Evolutionary conservation across 164 flowering plant species (phyloP).

Genomic region (Piper longum): DNA sequence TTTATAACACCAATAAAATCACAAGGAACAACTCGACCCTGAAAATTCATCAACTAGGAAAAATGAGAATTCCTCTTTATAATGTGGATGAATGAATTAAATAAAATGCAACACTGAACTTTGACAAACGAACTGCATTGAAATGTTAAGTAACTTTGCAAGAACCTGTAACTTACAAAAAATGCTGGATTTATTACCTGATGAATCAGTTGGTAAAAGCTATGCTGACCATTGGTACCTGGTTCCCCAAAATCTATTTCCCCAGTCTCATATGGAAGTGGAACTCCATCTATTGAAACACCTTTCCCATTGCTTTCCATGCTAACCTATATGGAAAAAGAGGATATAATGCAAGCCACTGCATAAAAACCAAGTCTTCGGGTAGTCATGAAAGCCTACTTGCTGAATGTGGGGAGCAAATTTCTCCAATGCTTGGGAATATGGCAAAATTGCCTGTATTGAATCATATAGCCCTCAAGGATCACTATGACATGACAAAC

Average conservation of each 20-base stretch:
- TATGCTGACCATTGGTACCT: slow-evolving; percentile 98
- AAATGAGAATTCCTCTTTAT: too few relatives aligned
- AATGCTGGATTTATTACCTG: slow-evolving; percentile 36
- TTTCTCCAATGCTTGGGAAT: slow-evolving; percentile 87
- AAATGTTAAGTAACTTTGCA: not conserved
- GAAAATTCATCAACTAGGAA: slow-evolving; percentile 10
- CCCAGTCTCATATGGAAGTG: slow-evolving; percentile 84
- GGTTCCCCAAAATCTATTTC: slow-evolving; percentile 99
- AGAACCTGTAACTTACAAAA: not conserved
- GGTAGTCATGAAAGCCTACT: slow-evolving; percentile 22
- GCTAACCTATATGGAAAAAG: slow-evolving; percentile 53
- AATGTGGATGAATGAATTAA: too few relatives aligned
- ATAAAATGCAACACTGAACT: not conserved
- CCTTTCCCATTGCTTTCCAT: slow-evolving; percentile 99
- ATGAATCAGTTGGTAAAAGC: slow-evolving; percentile 96
- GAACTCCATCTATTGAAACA: slow-evolving; percentile 88
- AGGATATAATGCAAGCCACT: not conserved
- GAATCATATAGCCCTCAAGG: slow-evolving; percentile 2
- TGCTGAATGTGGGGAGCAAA: slow-evolving; percentile 97
- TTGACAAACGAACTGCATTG: not conserved
- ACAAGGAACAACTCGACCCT: slow-evolving; percentile 97
- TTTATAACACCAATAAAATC: slow-evolving; percentile 87
- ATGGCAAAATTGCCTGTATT: slow-evolving; percentile 87
- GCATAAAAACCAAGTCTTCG: not conserved
- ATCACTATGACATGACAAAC: not conserved